Conservation (phyloP, 176 grass and related monocot species). For the Chloris gayana region DNA sequence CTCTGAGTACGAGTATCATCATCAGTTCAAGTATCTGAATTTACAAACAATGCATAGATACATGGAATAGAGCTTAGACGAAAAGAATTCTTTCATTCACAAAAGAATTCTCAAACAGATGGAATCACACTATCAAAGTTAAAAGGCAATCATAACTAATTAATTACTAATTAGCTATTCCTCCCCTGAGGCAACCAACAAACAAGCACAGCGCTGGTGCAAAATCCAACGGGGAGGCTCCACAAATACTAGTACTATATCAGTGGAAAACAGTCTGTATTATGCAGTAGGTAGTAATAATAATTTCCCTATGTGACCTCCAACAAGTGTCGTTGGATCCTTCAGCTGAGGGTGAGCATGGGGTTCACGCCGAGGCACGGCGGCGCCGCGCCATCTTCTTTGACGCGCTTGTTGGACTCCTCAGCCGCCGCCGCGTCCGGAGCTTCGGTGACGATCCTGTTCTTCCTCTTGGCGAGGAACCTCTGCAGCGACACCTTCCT, state of each 20-base stretch:
- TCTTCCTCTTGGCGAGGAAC: conserved; percentile 91
- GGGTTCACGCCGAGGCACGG: conserved; percentile 46
- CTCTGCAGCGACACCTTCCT: conserved; percentile 85
- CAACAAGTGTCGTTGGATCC: background rate
- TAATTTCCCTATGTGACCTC: background rate
- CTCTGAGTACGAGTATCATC: background rate
- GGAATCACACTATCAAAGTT: background rate
- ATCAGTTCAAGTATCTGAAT: conserved; percentile 31
- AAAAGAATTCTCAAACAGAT: conserved; percentile 50
- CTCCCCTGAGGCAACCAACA: conserved; percentile 22
- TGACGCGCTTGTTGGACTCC: conserved; percentile 4
- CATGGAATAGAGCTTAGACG: background rate
- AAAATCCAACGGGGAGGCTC: conserved; percentile 7
- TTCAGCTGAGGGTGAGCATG: conserved; percentile 31
- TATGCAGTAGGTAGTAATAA: background rate
- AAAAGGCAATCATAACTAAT: background rate
- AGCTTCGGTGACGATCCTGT: conserved; percentile 32
- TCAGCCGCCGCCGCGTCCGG: conserved; percentile 32
- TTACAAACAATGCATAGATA: conserved; percentile 14
- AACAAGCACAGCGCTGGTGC: background rate
- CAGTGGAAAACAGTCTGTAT: background rate
- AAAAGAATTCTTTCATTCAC: conserved; percentile 38
- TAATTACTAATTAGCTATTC: background rate
- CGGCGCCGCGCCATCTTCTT: conserved; percentile 22
- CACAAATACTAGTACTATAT: background rate